A percentile compares a stretch with the other conserved stretches of the same genome.
phyloP scores from a whole-genome alignment of 768 basidiomycete genomes.

The Thelephora ganbajun region DNA sequence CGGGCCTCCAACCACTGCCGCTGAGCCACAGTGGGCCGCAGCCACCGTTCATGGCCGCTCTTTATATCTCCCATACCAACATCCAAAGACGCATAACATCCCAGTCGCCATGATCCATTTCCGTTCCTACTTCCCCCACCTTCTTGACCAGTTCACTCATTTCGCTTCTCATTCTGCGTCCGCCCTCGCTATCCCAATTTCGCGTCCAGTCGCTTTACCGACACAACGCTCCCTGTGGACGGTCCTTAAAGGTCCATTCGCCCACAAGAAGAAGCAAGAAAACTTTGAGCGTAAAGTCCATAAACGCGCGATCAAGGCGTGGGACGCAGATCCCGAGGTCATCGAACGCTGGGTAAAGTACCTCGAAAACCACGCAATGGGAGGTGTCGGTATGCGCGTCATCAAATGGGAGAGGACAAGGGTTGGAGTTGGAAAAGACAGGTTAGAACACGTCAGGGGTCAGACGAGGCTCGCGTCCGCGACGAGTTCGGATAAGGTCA shows the following conservation, averaged over 20 bases:
- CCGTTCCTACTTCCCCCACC: slow-evolving; percentile 53
- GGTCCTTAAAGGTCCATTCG: slow-evolving; percentile 74
- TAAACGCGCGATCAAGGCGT: slow-evolving; percentile 80
- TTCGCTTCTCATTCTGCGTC: slow-evolving; percentile 76
- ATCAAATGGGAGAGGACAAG: slow-evolving; percentile 63
- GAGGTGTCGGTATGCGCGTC: slow-evolving; percentile 79
- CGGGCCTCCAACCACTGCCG: background rate
- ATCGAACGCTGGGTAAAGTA: slow-evolving; percentile 75
- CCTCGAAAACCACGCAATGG: slow-evolving; percentile 56
- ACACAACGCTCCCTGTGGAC: slow-evolving; percentile 75
- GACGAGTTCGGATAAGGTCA: slow-evolving; percentile 15
- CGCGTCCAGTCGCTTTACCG: slow-evolving; percentile 51
- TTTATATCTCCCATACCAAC: slow-evolving; percentile 36
- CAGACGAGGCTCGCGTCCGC: slow-evolving; percentile 18
- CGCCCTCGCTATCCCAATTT: slow-evolving; percentile 71
- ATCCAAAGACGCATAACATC: slow-evolving; percentile 48
- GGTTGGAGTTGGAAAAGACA: slow-evolving; percentile 32
- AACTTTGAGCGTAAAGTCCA: slow-evolving; percentile 84
- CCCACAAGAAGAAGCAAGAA: slow-evolving; percentile 88
- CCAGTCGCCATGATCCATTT: slow-evolving; percentile 79
- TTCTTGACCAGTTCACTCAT: slow-evolving; percentile 69
- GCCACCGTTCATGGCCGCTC: slow-evolving; percentile 50
- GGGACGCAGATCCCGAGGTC: slow-evolving; percentile 70
- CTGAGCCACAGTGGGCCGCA: slow-evolving; percentile 32
- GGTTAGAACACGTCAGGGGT: slow-evolving; percentile 21